Percentiles rank a stretch among this genome's conserved stretches.
Conservation (phyloP, 768 basidiomycete species). For the Baorangia bicolor region DNA sequence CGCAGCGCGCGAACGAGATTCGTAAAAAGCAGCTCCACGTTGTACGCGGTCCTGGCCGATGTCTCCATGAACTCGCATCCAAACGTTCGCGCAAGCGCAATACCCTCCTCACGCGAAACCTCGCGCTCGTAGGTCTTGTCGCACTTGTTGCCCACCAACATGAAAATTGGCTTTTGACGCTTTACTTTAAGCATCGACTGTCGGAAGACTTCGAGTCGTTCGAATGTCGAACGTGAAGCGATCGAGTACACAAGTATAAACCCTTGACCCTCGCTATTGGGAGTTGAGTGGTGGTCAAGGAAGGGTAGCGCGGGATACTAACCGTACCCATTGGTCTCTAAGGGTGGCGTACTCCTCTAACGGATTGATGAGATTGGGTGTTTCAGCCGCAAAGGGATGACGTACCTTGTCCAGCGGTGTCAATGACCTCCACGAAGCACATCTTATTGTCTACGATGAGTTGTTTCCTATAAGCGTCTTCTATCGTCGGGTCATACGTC, state of each 20-base stretch:
- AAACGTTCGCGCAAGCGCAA: constrained; percentile 73
- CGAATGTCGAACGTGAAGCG: constrained; percentile 88
- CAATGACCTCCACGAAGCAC: constrained; percentile 95
- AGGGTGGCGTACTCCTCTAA: constrained; percentile 96
- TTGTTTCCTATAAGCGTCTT: constrained; percentile 96
- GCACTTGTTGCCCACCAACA: constrained; percentile 95
- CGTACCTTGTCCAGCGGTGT: constrained; percentile 96
- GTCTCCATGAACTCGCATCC: constrained; percentile 96
- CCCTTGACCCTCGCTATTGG: constrained; percentile 90
- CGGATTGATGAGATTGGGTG: constrained; percentile 18
- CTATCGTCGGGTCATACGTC: constrained; percentile 99
- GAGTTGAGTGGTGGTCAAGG: constrained; percentile 8
- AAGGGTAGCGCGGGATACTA: constrained; percentile 31
- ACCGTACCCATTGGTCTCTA: constrained; percentile 98
- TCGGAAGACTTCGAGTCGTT: constrained; percentile 85
- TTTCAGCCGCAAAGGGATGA: constrained; percentile 9
- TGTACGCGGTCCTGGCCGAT: constrained; percentile 91
- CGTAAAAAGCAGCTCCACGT: constrained; percentile 89
- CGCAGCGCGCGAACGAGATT: constrained; percentile 82
- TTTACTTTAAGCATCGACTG: constrained; percentile 90
- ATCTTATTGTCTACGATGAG: constrained; percentile 92
- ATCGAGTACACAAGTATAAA: constrained; percentile 97
- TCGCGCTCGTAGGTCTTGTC: constrained; percentile 91
- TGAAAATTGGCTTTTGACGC: constrained; percentile 80
- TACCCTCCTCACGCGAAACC: constrained; percentile 88